Base-by-base conservation (phyloP, 169 alveolate genomes). In the Cryptosporidium bovis region DNA sequence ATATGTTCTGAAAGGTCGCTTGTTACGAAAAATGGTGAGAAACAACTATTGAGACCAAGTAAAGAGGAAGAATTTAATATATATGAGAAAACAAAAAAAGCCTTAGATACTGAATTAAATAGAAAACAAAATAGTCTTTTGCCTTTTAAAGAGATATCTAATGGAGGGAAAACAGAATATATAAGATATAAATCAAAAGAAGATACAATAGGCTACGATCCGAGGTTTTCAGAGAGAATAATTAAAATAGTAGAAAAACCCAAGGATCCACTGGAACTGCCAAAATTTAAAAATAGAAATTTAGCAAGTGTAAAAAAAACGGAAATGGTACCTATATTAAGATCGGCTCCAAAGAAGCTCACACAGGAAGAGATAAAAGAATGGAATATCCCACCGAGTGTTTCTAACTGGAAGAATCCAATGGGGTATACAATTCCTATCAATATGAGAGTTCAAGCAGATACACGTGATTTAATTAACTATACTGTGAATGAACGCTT, bases 301-400 rank as follows among this genome's bases (percentile, higher is more conserved):
- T 93, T 97, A 20, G 66, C 82, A 36, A 67, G 84, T 5, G 51
- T 46, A 13, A 60, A 67, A 51, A 60, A 58, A 16, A 64, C 67
- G 16, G 82, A 40, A 44, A 71, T 50, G 82, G 85, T 65, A 33
- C 98, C 98, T 29, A 92, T 94, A 20, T 92, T 93, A 64, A 93
- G 96, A 31, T 94, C 98, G 4, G 99, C 99, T 16, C 95, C 98
- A n/a, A 92, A 98, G 64, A 96, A 98, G 89, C 89, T 97, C 58
- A 98, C 99, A 1, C 93, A 89, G 84, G 95, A 97, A 90, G 99
- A 98, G 90, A 97, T 96, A 90, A 84, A 93, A 90, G 97, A 96
- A 83, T 97, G 99, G 99, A 97, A 97, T 93, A 95, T 97, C 50
- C 99, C 99, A 18, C 99, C 99, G 2, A 96, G 99, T 68, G 96